phyloP scores from a whole-genome alignment of 352 stramenopile species.

The Globisporangium alternatum region DNA sequence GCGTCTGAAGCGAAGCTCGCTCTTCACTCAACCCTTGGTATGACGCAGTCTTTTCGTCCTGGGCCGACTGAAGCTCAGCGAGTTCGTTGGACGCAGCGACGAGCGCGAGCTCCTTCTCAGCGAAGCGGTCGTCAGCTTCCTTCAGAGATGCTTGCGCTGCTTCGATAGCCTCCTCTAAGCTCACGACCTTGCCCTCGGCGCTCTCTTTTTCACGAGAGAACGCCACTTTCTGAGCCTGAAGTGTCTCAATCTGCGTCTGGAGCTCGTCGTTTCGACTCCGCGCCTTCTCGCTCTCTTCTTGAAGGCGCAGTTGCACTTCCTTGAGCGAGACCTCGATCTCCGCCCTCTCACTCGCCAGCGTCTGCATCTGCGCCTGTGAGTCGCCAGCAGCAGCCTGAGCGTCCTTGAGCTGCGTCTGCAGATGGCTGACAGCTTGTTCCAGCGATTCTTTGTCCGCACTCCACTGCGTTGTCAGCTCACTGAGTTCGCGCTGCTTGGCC shows the following conservation, averaged over 20 bases:
- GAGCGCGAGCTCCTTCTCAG: background rate
- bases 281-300: constrained; percentile 9
- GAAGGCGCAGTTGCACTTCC: constrained; percentile 5
- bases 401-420: constrained; percentile 12
- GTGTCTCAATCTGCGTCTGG: constrained; percentile 6
- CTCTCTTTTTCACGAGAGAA: constrained; percentile 13
- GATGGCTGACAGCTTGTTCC: constrained; percentile 14
- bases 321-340: constrained; percentile 6
- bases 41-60: constrained; percentile 3
- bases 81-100: background rate
- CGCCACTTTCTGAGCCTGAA: background rate
- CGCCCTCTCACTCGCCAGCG: constrained; percentile 13
- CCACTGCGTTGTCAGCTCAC: constrained; percentile 13
- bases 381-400: constrained; percentile 16
- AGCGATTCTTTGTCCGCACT: constrained; percentile 15
- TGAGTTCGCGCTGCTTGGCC: constrained; percentile 12
- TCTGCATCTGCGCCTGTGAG: constrained; percentile 16
- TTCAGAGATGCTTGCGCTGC: background rate
- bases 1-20: background rate
- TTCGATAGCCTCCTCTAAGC: background rate
- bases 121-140: background rate
- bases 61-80: background rate
- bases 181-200: background rate
- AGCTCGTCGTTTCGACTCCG: background rate
- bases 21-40: background rate